phyloP scores from a whole-genome alignment of 202 grass and related monocot genomes.

The Schoenoplectus tabernaemontani region DNA sequence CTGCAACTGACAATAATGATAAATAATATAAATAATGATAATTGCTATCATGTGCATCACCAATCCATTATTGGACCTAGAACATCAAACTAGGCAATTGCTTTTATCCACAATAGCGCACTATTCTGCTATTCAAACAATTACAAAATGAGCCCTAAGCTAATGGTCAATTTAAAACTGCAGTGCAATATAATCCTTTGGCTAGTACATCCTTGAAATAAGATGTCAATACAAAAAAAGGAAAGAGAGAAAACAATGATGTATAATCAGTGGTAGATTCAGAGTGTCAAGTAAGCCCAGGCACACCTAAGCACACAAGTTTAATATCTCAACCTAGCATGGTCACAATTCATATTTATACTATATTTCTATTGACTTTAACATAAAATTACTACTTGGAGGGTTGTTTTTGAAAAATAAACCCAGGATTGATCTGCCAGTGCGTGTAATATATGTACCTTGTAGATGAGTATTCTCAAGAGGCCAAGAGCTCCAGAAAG shows the following conservation, averaged over 20 bases:
- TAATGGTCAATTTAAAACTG: not conserved
- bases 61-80: not conserved
- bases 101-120: too few species aligned
- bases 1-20: not conserved
- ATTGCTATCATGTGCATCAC: not conserved
- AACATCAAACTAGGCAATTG: not conserved
- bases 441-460: too few species aligned
- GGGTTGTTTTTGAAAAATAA: too few species aligned
- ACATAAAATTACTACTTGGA: too few species aligned
- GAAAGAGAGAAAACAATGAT: not conserved
- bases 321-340: too few species aligned
- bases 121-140: not conserved
- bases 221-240: not conserved
- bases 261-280: too few species aligned
- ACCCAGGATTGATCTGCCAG: too few species aligned
- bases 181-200: not conserved
- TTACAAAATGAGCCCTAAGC: not conserved
- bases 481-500: slow-evolving; percentile 84
- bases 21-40: not conserved
- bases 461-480: slow-evolving; percentile 85
- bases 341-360: too few species aligned
- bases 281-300: too few species aligned
- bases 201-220: not conserved
- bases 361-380: too few species aligned
- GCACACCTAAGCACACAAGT: too few species aligned